Base-by-base conservation (phyloP, 805 yeast species). In the Pichia phayaonensis region DNA sequence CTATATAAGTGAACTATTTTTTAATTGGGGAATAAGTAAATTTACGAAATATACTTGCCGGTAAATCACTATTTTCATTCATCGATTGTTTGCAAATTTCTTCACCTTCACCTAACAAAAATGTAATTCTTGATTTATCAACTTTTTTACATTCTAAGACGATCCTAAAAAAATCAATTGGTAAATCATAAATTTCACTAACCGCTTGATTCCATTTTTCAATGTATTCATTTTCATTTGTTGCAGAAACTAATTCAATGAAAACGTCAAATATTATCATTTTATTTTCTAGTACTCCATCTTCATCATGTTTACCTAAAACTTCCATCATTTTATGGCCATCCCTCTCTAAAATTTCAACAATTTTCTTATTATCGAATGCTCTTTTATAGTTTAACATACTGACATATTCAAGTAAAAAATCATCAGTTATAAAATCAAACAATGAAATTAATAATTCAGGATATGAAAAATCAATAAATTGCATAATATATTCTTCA, bases 111-210 rank as follows among this genome's bases (percentile, higher is more conserved):
- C 55, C 61, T 34, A 61, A 45, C n/a, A 65, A 44, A 20, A 58
- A 55, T 45, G 59, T 56, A 43, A 45, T 44, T 22, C 34, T 47
- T 2, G 54, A 51, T 18, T 51, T 51, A 22, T 51, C 51, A 16
- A 44, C 45, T 23, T 48, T 48, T 70, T 77, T 59, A 75, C 70
- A 59, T 71, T 76, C 56, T 48, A 90, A 72, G 41, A 89, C 75
- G 15, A 82, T 81, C 43, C 77, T 78, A 42, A 90, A 73, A 59
- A 89, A 77, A 46, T 79, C 83, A 8, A 83, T 68, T 0, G 95
- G 90, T 51, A 90, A 82, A 63, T 88, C 90, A 69, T 88, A 83
- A 70, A 83, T 89, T 40, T 76, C 76, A 13, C 72, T 71, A 47
- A 89, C 69, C 39, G 86, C 76, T 42, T 76, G 79, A 11, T 45